Evolutionary conservation across 108 stramenopile species (phyloP), one percentile per base, ranked within the genome.

Genomic region (Parietichytrium sp.): DNA sequence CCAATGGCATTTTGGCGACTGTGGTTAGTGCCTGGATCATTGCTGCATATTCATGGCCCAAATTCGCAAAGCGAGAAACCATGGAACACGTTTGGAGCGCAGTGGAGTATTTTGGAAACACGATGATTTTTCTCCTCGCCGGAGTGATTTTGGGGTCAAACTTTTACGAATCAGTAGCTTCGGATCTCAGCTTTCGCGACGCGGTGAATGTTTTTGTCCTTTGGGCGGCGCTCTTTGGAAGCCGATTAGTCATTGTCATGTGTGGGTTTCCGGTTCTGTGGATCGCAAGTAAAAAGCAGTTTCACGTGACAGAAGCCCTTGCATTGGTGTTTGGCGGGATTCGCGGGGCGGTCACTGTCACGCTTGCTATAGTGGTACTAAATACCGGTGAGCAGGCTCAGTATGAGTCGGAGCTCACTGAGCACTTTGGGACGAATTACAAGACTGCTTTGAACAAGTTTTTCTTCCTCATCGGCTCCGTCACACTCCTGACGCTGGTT

Each of bases 111-210:
- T 72, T 95, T 29, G 84, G 93, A 30, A 96, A 96, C 83, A 96
- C 97, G 10, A 54, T 93, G 7, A 85, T 97, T 13, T 98, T 97
- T 82, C 86, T 93, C 26, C 81, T 98, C 25, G 94, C 94, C 38
- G 96, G 96, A 25, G 48, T 91, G 30, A 90, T 95, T 15, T 93
- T 92, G 90, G 94, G 92, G 48, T 54, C 80, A 31, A 82, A 45
- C 42, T 23, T 2, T 42, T 72, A 72, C 20, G 23, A 36, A 1
- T n/a, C 42, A n/a, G 6, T 36, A 33, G 61, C 61, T 25, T 13
- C 38, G 38, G 45, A 72, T 27, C 61, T 72, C 42, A 72, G 38
- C 10, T 33, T 33, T 6, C 29, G 61, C 13, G 61, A 72, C 61
- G 8, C 45, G 7, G 61, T 42, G 20, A 72, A 72, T 38, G 61